phyloP scores from a whole-genome alignment of 2,329 filamentous ascomycete genomes.

The Sporothrix pseudoabietina region DNA sequence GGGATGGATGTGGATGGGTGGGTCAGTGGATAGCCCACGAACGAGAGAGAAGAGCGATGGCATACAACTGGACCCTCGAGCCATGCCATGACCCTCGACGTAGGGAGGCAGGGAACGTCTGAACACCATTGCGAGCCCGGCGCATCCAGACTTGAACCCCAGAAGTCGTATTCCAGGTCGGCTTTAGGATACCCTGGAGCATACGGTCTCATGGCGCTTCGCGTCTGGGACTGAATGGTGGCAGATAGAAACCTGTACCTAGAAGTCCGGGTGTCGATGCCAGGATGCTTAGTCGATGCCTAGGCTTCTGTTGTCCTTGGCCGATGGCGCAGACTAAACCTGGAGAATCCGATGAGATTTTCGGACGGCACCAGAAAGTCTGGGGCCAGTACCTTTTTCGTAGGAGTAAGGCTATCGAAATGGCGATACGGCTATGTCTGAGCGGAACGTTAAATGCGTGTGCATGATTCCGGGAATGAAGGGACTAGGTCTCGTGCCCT shows the following conservation, averaged over 20 bases:
- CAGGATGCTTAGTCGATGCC: not conserved
- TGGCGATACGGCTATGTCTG: not conserved
- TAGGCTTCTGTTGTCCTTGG: not conserved
- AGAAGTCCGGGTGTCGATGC: not conserved
- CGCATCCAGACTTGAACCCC: too few relatives aligned
- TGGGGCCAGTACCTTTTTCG: not conserved
- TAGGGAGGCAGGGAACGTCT: too few relatives aligned
- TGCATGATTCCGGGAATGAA: not conserved
- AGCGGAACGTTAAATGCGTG: not conserved
- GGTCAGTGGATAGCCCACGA: not conserved
- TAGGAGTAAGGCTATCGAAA: not conserved
- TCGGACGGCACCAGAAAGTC: not conserved
- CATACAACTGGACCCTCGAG: too few relatives aligned
- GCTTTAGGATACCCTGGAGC: too few relatives aligned
- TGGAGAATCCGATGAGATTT: not conserved
- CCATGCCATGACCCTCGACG: too few relatives aligned
- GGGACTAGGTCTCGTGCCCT: not conserved
- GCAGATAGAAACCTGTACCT: not conserved
- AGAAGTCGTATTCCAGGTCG: too few relatives aligned
- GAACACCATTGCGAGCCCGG: too few relatives aligned
- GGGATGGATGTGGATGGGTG: slow-evolving; percentile 3
- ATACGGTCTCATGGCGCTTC: too few relatives aligned
- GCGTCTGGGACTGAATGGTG: too few relatives aligned
- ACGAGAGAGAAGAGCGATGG: not conserved
- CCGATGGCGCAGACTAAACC: not conserved